A percentile compares a stretch with the other conserved stretches of the same genome.
Conservation (phyloP, 257 asterid genomes). For the Lantana camara region DNA sequence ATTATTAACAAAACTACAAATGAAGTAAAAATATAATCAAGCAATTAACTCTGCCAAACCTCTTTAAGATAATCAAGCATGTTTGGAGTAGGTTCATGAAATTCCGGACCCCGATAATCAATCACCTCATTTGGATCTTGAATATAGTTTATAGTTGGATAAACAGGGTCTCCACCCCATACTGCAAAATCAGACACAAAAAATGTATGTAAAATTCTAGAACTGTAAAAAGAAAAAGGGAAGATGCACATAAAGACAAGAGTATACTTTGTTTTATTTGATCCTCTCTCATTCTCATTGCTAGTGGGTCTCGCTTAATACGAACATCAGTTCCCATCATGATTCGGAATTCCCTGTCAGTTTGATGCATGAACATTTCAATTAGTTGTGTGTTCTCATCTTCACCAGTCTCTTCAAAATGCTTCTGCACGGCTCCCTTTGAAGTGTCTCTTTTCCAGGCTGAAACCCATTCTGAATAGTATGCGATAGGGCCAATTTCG, state of each 20-base stretch:
- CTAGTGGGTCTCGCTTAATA: constrained; percentile 85
- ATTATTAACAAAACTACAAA: neutral
- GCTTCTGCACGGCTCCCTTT: constrained; percentile 81
- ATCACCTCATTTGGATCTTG: constrained; percentile 95
- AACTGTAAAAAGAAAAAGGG: neutral
- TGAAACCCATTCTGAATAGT: constrained; percentile 89
- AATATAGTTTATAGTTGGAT: constrained; percentile 92
- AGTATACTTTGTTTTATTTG: constrained; percentile 85
- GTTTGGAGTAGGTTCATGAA: constrained; percentile 97
- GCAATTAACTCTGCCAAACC: constrained; percentile 49
- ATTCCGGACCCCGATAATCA: constrained; percentile 95
- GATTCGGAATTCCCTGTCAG: constrained; percentile 87
- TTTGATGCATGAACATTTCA: constrained; percentile 83
- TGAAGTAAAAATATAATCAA: neutral
- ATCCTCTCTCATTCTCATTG: constrained; percentile 92
- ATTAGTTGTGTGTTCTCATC: constrained; percentile 83
- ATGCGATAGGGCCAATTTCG: constrained; percentile 73
- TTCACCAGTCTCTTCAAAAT: constrained; percentile 97
- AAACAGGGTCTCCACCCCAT: constrained; percentile 99
- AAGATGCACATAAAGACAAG: constrained; percentile 16
- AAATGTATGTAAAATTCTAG: neutral
- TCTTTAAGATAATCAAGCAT: constrained; percentile 89
- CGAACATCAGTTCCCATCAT: constrained; percentile 96
- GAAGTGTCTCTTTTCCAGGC: constrained; percentile 91
- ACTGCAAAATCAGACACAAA: constrained; percentile 47